phyloP scores from a whole-genome alignment of 2,329 filamentous ascomycete species.

The Botrytis cinerea region DNA sequence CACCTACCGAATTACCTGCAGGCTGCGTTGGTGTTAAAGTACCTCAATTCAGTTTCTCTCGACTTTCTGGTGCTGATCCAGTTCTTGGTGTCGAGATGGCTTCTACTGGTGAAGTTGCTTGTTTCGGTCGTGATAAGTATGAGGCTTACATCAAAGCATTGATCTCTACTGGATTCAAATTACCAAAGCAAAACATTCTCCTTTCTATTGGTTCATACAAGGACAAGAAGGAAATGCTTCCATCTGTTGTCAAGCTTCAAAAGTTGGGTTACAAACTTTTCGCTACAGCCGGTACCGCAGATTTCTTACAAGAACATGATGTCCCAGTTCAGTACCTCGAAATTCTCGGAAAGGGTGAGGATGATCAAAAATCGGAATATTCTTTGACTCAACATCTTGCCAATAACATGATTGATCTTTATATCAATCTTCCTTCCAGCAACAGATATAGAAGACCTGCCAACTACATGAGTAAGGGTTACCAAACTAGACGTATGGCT shows the following conservation, averaged over 20 bases:
- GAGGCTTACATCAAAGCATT: slow-evolving; percentile 97
- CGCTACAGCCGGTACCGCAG: slow-evolving; percentile 92
- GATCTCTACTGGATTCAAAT: slow-evolving; percentile 92
- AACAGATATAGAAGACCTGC: slow-evolving; percentile 96
- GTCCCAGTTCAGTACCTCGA: slow-evolving; percentile 93
- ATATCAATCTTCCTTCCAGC: slow-evolving; percentile 98
- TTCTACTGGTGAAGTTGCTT: slow-evolving; percentile 96
- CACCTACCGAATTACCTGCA: slow-evolving; percentile 70
- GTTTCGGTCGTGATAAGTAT: slow-evolving; percentile 92
- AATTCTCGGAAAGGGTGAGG: slow-evolving; percentile 73
- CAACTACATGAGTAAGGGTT: slow-evolving; percentile 98
- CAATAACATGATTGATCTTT: slow-evolving; percentile 93
- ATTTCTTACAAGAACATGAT: slow-evolving; percentile 91
- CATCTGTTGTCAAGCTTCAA: slow-evolving; percentile 85
- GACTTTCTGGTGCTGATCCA: slow-evolving; percentile 91
- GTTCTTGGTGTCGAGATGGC: slow-evolving; percentile 99
- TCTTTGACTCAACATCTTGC: slow-evolving; percentile 94
- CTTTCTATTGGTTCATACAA: slow-evolving; percentile 96
- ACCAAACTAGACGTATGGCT: slow-evolving; percentile 94
- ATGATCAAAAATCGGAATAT: slow-evolving; percentile 91
- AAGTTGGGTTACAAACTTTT: slow-evolving; percentile 94
- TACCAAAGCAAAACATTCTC: slow-evolving; percentile 93
- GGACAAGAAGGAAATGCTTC: slow-evolving; percentile 96
- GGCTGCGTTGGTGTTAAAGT: slow-evolving; percentile 96
- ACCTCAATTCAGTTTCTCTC: slow-evolving; percentile 98